phyloP scores from a whole-genome alignment of 441 rosid species.

The Iberis amara region DNA sequence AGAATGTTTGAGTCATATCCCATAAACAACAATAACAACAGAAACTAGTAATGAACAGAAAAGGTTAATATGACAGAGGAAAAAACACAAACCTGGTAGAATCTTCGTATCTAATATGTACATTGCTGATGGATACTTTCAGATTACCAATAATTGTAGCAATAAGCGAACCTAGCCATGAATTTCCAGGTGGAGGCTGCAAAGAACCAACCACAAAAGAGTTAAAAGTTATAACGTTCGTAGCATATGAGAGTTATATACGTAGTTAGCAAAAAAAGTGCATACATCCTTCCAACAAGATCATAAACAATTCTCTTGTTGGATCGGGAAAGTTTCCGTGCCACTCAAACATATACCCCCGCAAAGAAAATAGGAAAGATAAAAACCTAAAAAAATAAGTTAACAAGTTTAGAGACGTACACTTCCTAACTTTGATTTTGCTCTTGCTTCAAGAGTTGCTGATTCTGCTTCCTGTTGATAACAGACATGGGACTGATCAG shows the following conservation, averaged over 20 bases:
- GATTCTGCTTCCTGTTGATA: constrained; percentile 77
- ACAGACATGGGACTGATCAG: constrained; percentile 21
- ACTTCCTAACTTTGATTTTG: constrained; percentile 77
- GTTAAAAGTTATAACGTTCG: constrained; percentile 25
- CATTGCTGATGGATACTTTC: constrained; percentile 93
- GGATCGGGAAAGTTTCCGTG: background rate
- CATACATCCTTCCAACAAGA: background rate
- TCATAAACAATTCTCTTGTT: constrained; percentile 3
- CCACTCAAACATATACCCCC: constrained; percentile 17
- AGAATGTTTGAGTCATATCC: constrained; percentile 17
- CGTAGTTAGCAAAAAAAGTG: constrained; percentile 5
- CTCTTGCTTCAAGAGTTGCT: constrained; percentile 81
- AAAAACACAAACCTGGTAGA: constrained; percentile 56
- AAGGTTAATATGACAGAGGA: constrained; percentile 10
- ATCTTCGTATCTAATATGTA: constrained; percentile 96
- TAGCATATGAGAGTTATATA: constrained; percentile 6
- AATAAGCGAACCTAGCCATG: constrained; percentile 93
- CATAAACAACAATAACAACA: constrained; percentile 3
- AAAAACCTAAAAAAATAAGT: constrained; percentile 14
- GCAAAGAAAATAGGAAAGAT: background rate
- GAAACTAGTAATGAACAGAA: constrained; percentile 17
- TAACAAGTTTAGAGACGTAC: constrained; percentile 43
- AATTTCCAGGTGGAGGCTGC: constrained; percentile 77
- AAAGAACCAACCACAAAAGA: constrained; percentile 27
- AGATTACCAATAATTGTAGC: constrained; percentile 94